A percentile compares a stretch with the other conserved stretches of the same genome.
Evolutionary conservation across 176 grass and related monocot species (phyloP).

Genomic region (Juncus effusus): DNA sequence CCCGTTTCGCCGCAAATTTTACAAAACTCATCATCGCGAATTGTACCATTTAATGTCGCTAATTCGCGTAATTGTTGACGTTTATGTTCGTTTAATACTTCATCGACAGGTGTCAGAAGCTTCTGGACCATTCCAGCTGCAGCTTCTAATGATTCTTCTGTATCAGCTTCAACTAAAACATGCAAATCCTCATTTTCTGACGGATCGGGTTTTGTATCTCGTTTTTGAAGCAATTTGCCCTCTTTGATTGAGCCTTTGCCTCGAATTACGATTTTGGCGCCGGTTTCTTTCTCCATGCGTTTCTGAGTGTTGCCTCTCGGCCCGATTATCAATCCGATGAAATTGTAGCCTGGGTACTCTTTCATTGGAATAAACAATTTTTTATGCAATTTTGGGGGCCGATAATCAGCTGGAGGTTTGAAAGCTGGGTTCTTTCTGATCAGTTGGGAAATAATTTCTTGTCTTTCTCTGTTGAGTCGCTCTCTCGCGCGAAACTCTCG

Average conservation of each 20-base stretch:
- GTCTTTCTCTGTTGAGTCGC: constrained; percentile 71
- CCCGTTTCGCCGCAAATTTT: constrained; percentile 81
- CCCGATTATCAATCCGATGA: constrained; percentile 86
- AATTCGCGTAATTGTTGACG: constrained; percentile 89
- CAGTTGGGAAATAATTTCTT: constrained; percentile 96
- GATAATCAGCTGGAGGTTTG: constrained; percentile 84
- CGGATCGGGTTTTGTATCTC: constrained; percentile 80
- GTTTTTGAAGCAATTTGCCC: constrained; percentile 88
- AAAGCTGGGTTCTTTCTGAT: constrained; percentile 92
- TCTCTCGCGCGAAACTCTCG: constrained; percentile 75
- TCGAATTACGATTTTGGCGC: constrained; percentile 92
- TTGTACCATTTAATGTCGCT: constrained; percentile 82
- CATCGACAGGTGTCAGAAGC: constrained; percentile 86
- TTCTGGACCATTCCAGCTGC: constrained; percentile 95
- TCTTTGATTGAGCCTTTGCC: constrained; percentile 95
- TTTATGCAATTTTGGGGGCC: constrained; percentile 88
- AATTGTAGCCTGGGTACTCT: constrained; percentile 91
- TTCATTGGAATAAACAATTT: constrained; percentile 99
- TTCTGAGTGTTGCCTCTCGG: constrained; percentile 90
- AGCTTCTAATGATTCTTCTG: constrained; percentile 67
- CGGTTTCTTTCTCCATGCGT: constrained; percentile 98
- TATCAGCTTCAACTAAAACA: constrained; percentile 89
- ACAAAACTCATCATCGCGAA: constrained; percentile 95
- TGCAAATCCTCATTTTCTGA: constrained; percentile 95
- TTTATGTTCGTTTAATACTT: constrained; percentile 97